Base-by-base conservation (phyloP, 371 early-diverging fungal genomes). In the Blakeslea trispora region DNA sequence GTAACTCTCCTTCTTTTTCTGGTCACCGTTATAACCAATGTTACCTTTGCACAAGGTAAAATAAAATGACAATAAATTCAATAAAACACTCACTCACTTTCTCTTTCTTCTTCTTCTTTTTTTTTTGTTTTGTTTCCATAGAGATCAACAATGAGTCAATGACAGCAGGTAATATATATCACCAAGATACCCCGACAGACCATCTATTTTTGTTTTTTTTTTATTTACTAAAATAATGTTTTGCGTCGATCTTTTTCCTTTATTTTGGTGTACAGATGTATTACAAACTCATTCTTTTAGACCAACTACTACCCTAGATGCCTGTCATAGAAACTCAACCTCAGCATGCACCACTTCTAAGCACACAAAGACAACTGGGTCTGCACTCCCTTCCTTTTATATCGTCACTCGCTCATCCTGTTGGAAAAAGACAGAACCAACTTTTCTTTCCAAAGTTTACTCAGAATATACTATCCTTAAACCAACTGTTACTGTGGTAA, bases 1-100 rank as follows among this genome's bases (percentile, higher is more conserved):
- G 41, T 52, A 63, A 65, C 64, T 55, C 63, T 68, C 53, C 67
- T 72, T 66, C 54, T 72, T 43, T 64, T 69, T 35, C 31, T 72
- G 42, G 50, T 66, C 53, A 41, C 60, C 31, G 42, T 66, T 55
- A 40, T 66, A 58, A 53, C 66, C 63, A 57, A 57, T 39, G 13
- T 65, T 19, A 46, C 63, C 40, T 34, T 65, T 55, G 68, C 63
- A 41, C 45, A 48, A 31, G 61, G 61, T 56, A 64, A 46, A 17
- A n/a, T n/a, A n/a, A n/a, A n/a, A n/a, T n/a, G n/a, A n/a, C n/a
- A n/a, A n/a, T n/a, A n/a, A n/a, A n/a, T n/a, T n/a, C n/a, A n/a
- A n/a, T n/a, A n/a, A n/a, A n/a, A n/a, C n/a, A n/a, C n/a, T n/a
- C n/a, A n/a, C n/a, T n/a, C n/a, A n/a, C n/a, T n/a, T n/a, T n/a